These are phyloP conservation scores for Talaromyces sp. DNA, from an alignment of 2,329 filamentous ascomycete species.

Conservation along the genomic window DNA sequence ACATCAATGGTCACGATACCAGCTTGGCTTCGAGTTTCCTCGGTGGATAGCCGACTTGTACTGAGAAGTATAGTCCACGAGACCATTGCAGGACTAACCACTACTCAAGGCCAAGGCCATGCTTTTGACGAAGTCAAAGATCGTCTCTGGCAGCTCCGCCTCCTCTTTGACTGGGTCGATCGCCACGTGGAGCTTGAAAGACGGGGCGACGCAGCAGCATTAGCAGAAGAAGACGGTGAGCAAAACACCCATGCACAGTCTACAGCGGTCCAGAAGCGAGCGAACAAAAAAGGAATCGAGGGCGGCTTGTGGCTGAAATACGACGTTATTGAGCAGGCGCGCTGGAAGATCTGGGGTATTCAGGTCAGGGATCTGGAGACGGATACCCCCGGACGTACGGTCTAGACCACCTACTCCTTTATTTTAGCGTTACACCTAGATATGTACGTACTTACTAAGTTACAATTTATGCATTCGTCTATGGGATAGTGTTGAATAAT, in stretches of 20 bases:
- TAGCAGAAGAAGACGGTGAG: conserved; percentile 17
- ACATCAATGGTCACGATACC: conserved; percentile 42
- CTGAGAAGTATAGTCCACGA: conserved; percentile 52
- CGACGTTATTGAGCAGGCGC: conserved; percentile 40
- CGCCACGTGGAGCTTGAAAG: conserved; percentile 21
- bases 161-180: conserved; percentile 68
- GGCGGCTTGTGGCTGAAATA: conserved; percentile 38
- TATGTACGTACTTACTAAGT: neutral
- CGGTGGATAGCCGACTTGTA: conserved; percentile 69
- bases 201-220: neutral
- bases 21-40: conserved; percentile 55
- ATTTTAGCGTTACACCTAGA: neutral
- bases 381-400: neutral
- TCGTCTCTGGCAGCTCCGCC: conserved; percentile 58
- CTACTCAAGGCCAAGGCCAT: conserved; percentile 18
- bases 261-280: conserved; percentile 1
- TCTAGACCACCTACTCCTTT: neutral
- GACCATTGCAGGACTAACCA: conserved; percentile 29
- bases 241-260: neutral
- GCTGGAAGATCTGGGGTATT: conserved; percentile 43
- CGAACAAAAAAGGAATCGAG: conserved; percentile 31
- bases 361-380: conserved; percentile 28
- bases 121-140: conserved; percentile 50
- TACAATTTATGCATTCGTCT: neutral
- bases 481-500: no score